Percentiles rank a stretch among this genome's conserved stretches.
Evolutionary conservation across 331 rosid genomes (phyloP).

Genomic region (Quercus tomentella): DNA sequence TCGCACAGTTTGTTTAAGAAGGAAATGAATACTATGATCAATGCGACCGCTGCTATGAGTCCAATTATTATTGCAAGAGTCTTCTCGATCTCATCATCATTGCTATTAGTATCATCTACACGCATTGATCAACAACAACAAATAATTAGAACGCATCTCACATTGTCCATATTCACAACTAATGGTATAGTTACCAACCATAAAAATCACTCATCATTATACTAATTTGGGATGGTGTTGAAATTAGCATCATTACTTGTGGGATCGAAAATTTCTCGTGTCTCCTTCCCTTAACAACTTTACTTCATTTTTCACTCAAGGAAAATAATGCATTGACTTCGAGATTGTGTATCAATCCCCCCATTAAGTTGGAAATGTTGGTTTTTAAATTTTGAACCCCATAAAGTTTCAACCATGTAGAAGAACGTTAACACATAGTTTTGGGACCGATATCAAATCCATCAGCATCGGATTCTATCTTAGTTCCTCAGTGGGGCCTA

Average conservation of each 20-base stretch:
- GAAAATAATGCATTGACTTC: neutral
- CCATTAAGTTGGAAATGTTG: neutral
- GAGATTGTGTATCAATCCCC: neutral
- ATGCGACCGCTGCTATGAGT: constrained; percentile 70
- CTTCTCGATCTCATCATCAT: constrained; percentile 64
- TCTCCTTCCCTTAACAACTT: neutral
- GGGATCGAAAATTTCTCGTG: neutral
- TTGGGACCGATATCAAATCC: neutral
- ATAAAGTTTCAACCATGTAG: neutral
- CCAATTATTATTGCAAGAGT: constrained; percentile 84
- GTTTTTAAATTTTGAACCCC: neutral
- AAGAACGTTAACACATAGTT: neutral
- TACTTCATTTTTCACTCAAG: neutral
- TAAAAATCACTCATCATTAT: neutral
- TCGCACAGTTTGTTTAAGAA: constrained; percentile 49
- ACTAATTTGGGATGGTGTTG: neutral
- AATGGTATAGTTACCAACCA: neutral
- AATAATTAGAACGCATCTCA: constrained; percentile 1
- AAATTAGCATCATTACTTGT: neutral
- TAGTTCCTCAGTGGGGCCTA: constrained; percentile 10
- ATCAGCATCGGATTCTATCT: constrained; percentile 33
- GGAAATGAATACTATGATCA: constrained; percentile 59
- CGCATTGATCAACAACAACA: constrained; percentile 3
- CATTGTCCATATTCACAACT: constrained; percentile 14
- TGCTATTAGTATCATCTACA: constrained; percentile 10